These are phyloP conservation scores for Parastagonospora avenae DNA, from an alignment of 2,329 filamentous ascomycete species.

Conservation along the genomic window DNA sequence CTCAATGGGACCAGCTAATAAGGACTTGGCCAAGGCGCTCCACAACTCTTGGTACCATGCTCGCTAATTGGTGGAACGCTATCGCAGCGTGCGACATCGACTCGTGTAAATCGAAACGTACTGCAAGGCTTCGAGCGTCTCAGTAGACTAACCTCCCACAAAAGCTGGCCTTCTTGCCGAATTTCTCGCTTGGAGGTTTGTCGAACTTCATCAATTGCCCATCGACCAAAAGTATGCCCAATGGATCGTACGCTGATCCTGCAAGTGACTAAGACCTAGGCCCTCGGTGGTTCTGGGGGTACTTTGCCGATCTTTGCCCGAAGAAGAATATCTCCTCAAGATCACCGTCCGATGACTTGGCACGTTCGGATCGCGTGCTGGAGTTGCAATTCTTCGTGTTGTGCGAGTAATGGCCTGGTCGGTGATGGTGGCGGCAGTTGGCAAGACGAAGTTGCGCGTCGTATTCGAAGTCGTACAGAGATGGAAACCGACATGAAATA, in stretches of 20 bases:
- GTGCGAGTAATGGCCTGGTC: background rate
- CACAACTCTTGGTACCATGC: background rate
- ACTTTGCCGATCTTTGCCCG: constrained; percentile 24
- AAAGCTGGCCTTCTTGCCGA: background rate
- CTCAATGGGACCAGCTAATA: background rate
- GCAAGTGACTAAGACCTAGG: constrained; percentile 2
- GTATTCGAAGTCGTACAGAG: too few species aligned
- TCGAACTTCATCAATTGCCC: background rate
- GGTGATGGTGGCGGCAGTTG: background rate
- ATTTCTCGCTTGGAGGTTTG: background rate
- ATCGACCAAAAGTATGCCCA: background rate
- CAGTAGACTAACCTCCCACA: background rate
- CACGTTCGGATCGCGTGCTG: constrained; percentile 12
- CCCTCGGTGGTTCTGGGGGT: background rate
- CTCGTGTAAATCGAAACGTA: constrained; percentile 15
- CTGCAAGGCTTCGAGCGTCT: constrained; percentile 6
- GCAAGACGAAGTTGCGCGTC: background rate
- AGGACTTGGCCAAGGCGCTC: background rate
- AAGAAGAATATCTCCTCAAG: constrained; percentile 20
- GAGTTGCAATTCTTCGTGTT: background rate
- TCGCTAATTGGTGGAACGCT: constrained; percentile 17
- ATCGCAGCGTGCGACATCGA: constrained; percentile 23
- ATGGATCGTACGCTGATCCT: background rate
- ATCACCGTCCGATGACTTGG: constrained; percentile 24
- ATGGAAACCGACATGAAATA: too few species aligned